Percentiles rank a stretch among this genome's conserved stretches.
Evolutionary conservation across 2,329 filamentous ascomycete genomes (phyloP).

Genomic region (Achaetomium macrosporum): DNA sequence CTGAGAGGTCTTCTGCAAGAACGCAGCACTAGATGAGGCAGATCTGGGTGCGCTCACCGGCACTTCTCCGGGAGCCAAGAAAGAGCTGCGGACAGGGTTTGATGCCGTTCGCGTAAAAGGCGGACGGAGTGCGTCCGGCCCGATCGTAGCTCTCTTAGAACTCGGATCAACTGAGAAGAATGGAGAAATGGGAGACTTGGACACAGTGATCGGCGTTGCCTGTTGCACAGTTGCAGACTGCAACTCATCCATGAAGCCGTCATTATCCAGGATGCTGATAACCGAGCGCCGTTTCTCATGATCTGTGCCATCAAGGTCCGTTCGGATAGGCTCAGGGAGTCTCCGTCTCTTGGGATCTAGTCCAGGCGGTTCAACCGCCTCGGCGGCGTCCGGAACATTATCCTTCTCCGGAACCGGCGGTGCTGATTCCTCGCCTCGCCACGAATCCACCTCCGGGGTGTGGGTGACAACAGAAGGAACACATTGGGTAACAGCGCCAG

Average conservation of each 20-base stretch:
- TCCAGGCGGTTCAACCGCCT: slow-evolving; percentile 26
- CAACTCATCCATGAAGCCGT: slow-evolving; percentile 78
- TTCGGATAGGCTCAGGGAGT: slow-evolving; percentile 51
- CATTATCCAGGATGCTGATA: slow-evolving; percentile 60
- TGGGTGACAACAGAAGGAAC: slow-evolving; percentile 17
- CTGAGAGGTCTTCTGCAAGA: slow-evolving; percentile 48
- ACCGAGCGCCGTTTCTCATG: slow-evolving; percentile 33
- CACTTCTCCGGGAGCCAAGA: slow-evolving; percentile 42
- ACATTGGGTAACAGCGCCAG: slow-evolving; percentile 18
- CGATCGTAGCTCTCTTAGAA: slow-evolving; percentile 24
- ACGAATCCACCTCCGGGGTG: slow-evolving; percentile 14
- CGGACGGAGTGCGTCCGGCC: slow-evolving; percentile 19
- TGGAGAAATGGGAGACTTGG: slow-evolving; percentile 75
- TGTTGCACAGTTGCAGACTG: slow-evolving; percentile 76
- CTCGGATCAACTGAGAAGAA: slow-evolving; percentile 42
- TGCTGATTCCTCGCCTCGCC: slow-evolving; percentile 9
- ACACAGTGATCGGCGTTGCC: slow-evolving; percentile 71
- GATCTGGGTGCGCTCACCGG: slow-evolving; percentile 45
- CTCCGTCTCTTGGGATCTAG: slow-evolving; percentile 32
- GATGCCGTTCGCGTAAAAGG: slow-evolving; percentile 44
- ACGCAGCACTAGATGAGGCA: slow-evolving; percentile 52
- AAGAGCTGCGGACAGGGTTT: slow-evolving; percentile 41
- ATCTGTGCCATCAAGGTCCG: slow-evolving; percentile 36
- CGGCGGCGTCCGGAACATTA: slow-evolving; percentile 20
- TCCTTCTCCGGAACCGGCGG: slow-evolving; percentile 12